These are phyloP conservation scores for Diospyros lotus DNA, from an alignment of 148 eudicot species.

Conservation along the genomic window DNA sequence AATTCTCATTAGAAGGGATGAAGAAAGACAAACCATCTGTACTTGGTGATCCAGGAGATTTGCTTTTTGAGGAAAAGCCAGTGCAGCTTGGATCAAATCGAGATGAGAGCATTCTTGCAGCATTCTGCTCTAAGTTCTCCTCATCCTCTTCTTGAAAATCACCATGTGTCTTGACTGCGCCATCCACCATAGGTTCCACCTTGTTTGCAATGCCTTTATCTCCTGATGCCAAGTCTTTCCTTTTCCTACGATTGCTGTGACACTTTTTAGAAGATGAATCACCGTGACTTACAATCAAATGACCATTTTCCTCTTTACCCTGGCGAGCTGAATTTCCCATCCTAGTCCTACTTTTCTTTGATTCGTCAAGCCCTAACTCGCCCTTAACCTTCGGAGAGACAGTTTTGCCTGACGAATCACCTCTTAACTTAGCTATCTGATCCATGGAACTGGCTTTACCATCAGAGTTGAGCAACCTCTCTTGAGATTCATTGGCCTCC, in stretches of 20 bases:
- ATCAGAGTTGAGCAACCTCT: constrained; percentile 24
- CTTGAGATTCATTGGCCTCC: constrained; percentile 28
- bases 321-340: constrained; percentile 21
- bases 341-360: constrained; percentile 27
- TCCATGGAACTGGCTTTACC: constrained; percentile 31
- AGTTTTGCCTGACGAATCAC: constrained; percentile 15
- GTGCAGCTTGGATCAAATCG: constrained; percentile 92
- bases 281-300: constrained; percentile 30
- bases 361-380: constrained; percentile 24
- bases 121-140: constrained; percentile 92
- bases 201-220: constrained; percentile 30
- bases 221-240: constrained; percentile 30
- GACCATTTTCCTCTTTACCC: constrained; percentile 27
- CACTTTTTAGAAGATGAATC: constrained; percentile 38
- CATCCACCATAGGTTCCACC: constrained; percentile 28
- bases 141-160: constrained; percentile 63
- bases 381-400: constrained; percentile 30
- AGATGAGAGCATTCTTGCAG: constrained; percentile 97
- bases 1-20: constrained; percentile 26
- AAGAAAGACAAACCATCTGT: constrained; percentile 29
- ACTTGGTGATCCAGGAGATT: constrained; percentile 31
- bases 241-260: constrained; percentile 37
- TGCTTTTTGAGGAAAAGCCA: constrained; percentile 43
- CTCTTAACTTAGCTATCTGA: constrained; percentile 20
- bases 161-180: constrained; percentile 21